phyloP scores from a whole-genome alignment of 495 filamentous ascomycete species.

The Peziza echinospora region DNA sequence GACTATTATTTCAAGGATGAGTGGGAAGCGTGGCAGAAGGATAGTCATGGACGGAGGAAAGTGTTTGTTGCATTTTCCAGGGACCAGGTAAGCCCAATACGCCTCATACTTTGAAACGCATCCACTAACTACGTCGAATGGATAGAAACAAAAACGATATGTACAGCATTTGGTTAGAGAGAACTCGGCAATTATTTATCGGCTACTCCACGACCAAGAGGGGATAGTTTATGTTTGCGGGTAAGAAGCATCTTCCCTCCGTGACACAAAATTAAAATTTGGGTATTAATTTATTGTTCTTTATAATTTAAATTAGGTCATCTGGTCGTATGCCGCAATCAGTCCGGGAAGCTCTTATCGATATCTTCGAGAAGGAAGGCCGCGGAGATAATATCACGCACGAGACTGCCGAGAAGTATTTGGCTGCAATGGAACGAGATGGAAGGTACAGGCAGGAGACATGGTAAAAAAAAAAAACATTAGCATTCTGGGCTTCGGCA shows the following conservation, averaged over 20 bases:
- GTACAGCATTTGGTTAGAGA: conserved; percentile 66
- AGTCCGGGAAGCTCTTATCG: conserved; percentile 42
- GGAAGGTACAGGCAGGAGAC: conserved; percentile 64
- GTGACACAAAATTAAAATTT: too few relatives aligned
- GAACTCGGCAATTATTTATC: conserved; percentile 34
- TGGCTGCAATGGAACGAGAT: conserved; percentile 41
- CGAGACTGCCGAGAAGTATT: conserved; percentile 33
- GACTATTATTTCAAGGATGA: conserved; percentile 70
- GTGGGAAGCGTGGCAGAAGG: conserved; percentile 30
- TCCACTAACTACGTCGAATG: too few relatives aligned
- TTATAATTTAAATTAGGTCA: too few relatives aligned
- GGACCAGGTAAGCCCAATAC: conserved; percentile 39
- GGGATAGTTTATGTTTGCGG: conserved; percentile 64
- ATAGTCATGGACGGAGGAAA: conserved; percentile 19
- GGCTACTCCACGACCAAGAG: conserved; percentile 29
- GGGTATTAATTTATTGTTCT: too few relatives aligned
- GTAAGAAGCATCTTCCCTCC: too few relatives aligned
- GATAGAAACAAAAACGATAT: conserved; percentile 76
- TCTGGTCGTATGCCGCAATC: conserved; percentile 60
- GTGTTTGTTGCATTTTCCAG: conserved; percentile 71
- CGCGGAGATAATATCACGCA: conserved; percentile 22
- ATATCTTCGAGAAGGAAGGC: conserved; percentile 8
- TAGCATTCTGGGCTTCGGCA: too few relatives aligned
- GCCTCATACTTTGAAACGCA: too few relatives aligned
- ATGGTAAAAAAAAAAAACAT: too few relatives aligned